Conservation (phyloP, 1,284 basidiomycete species). For the Ceratobasidium sp. region DNA sequence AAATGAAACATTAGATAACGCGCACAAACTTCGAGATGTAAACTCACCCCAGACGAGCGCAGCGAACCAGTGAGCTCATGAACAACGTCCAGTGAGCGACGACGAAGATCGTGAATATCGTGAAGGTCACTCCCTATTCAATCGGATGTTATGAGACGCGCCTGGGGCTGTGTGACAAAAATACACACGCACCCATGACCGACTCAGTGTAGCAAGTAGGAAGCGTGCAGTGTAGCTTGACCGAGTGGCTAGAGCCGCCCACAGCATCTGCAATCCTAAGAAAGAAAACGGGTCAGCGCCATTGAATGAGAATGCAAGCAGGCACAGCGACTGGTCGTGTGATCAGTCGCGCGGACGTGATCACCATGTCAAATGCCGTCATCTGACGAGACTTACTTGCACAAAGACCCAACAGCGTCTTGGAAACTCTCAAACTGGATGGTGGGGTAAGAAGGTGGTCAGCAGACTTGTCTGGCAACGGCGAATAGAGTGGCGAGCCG, state of each 20-base stretch:
- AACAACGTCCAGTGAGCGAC: slow-evolving; percentile 73
- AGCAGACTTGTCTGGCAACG: slow-evolving; percentile 1
- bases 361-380: slow-evolving; percentile 3
- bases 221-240: slow-evolving; percentile 41
- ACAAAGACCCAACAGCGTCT: slow-evolving; percentile 35
- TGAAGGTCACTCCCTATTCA: slow-evolving; percentile 60
- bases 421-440: slow-evolving; percentile 33
- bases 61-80: slow-evolving; percentile 73
- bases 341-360: slow-evolving; percentile 29
- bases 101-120: slow-evolving; percentile 74
- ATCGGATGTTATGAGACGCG: slow-evolving; percentile 17
- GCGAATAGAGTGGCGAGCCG: neutral
- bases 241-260: slow-evolving; percentile 32
- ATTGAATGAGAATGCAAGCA: neutral
- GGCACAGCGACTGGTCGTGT: slow-evolving; percentile 3
- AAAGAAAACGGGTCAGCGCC: slow-evolving; percentile 28
- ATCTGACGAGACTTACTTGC: slow-evolving; percentile 42
- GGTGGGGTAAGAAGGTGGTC: slow-evolving; percentile 34
- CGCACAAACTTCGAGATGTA: slow-evolving; percentile 33
- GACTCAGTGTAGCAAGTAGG: slow-evolving; percentile 39
- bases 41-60: slow-evolving; percentile 70
- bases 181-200: slow-evolving; percentile 32
- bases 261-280: slow-evolving; percentile 36
- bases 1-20: neutral
- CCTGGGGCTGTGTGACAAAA: slow-evolving; percentile 9